phyloP scores from a whole-genome alignment of 495 filamentous ascomycete species.

The Penicillium soppii region DNA sequence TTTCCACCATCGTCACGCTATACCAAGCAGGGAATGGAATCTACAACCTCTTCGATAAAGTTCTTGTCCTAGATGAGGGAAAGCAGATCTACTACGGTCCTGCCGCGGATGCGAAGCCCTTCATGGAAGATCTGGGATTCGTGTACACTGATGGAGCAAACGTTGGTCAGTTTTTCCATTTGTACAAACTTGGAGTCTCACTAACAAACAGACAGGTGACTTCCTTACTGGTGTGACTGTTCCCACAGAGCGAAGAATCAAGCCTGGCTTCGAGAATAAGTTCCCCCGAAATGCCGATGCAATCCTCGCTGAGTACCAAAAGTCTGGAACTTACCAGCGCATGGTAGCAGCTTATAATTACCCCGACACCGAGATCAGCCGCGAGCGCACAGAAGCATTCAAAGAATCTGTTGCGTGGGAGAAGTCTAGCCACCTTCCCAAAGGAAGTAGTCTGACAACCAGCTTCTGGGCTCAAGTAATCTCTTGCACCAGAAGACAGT shows the following conservation, averaged over 20 bases:
- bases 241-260: constrained; percentile 60
- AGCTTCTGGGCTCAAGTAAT: constrained; percentile 56
- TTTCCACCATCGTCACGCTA: constrained; percentile 49
- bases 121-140: constrained; percentile 67
- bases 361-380: constrained; percentile 39
- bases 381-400: constrained; percentile 46
- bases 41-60: constrained; percentile 65
- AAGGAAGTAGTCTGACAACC: constrained; percentile 52
- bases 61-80: constrained; percentile 64
- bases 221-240: constrained; percentile 71
- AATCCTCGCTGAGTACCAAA: constrained; percentile 38
- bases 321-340: constrained; percentile 27
- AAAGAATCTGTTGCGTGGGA: constrained; percentile 43
- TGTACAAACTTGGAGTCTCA: too few relatives aligned
- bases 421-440: constrained; percentile 32
- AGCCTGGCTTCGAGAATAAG: constrained; percentile 46
- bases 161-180: constrained; percentile 1
- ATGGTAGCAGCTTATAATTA: constrained; percentile 48
- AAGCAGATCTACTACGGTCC: constrained; percentile 62
- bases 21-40: constrained; percentile 65
- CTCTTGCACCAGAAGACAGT: constrained; percentile 50
- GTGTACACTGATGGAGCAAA: constrained; percentile 54
- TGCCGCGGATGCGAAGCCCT: constrained; percentile 55
- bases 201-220: constrained; percentile 58
- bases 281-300: constrained; percentile 46